Percentiles rank a stretch among this genome's conserved stretches.
Evolutionary conservation across 306 rosid species (phyloP).

Genomic region (Corylus heterophylla): DNA sequence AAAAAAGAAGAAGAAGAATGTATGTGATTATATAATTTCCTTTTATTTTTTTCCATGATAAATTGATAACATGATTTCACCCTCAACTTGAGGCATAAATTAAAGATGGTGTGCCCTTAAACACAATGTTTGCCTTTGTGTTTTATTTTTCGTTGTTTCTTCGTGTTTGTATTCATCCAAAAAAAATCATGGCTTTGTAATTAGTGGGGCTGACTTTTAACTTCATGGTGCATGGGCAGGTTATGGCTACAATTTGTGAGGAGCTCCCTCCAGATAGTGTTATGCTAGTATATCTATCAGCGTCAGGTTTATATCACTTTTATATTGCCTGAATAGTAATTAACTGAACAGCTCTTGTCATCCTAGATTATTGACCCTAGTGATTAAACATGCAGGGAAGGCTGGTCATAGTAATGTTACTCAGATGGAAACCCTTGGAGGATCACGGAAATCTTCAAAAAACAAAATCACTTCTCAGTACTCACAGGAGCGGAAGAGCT

Average conservation of each 20-base stretch:
- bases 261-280: slow-evolving; percentile 87
- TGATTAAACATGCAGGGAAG: slow-evolving; percentile 66
- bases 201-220: slow-evolving; percentile 32
- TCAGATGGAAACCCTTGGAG: slow-evolving; percentile 54
- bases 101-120: background rate
- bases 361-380: slow-evolving; percentile 39
- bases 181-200: background rate
- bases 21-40: background rate
- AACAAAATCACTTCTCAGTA: slow-evolving; percentile 50
- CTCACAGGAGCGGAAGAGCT: slow-evolving; percentile 51
- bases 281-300: slow-evolving; percentile 81
- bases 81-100: background rate
- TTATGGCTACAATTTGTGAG: slow-evolving; percentile 95
- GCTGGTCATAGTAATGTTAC: slow-evolving; percentile 49
- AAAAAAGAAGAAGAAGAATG: background rate
- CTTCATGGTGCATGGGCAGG: slow-evolving; percentile 48
- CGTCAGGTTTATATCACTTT: slow-evolving; percentile 70
- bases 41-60: background rate
- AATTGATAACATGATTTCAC: slow-evolving; percentile 15
- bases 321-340: slow-evolving; percentile 21
- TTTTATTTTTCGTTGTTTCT: background rate
- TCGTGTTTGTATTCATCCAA: no score
- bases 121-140: background rate
- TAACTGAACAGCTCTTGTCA: slow-evolving; percentile 21
- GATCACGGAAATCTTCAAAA: slow-evolving; percentile 60